These are phyloP conservation scores for Zymoseptoria passerinii DNA, from an alignment of 2,329 filamentous ascomycete species.

Conservation along the genomic window DNA sequence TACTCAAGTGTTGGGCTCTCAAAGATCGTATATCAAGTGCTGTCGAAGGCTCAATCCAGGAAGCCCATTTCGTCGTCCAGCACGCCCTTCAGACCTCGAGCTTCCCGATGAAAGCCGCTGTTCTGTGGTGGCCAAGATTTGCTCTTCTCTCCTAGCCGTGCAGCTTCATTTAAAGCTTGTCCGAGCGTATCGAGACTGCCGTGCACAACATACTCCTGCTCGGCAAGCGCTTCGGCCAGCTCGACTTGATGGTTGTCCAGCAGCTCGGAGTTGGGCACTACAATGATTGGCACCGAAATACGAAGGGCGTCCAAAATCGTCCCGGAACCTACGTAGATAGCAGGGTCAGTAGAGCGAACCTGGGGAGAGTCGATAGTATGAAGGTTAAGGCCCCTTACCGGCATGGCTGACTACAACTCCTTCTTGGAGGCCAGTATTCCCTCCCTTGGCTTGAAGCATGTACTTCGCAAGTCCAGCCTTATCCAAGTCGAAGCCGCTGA, in stretches of 20 bases:
- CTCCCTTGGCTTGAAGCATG: conserved; percentile 47
- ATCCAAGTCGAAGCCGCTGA: conserved; percentile 61
- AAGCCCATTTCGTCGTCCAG: conserved; percentile 52
- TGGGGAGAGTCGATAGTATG: neutral
- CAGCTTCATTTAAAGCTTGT: conserved; percentile 41
- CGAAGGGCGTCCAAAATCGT: conserved; percentile 78
- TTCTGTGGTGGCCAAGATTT: conserved; percentile 45
- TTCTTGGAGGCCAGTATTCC: conserved; percentile 37
- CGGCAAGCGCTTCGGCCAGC: conserved; percentile 66
- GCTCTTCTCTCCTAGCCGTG: conserved; percentile 37
- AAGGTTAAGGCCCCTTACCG: conserved; percentile 47
- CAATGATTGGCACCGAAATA: conserved; percentile 66
- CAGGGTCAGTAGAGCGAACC: neutral
- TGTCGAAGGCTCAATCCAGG: conserved; percentile 36
- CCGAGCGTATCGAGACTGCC: conserved; percentile 53
- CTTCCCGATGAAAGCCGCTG: conserved; percentile 35
- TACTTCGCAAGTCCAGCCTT: conserved; percentile 48
- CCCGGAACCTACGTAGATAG: conserved; percentile 61
- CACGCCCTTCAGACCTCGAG: conserved; percentile 39
- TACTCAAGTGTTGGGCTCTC: neutral
- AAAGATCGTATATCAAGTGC: neutral
- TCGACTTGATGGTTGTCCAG: conserved; percentile 89
- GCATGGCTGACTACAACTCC: conserved; percentile 85
- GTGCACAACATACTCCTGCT: conserved; percentile 67
- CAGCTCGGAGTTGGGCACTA: conserved; percentile 75